Conservation (phyloP, 805 yeast genomes). For the Spathaspora gorwiae region DNA sequence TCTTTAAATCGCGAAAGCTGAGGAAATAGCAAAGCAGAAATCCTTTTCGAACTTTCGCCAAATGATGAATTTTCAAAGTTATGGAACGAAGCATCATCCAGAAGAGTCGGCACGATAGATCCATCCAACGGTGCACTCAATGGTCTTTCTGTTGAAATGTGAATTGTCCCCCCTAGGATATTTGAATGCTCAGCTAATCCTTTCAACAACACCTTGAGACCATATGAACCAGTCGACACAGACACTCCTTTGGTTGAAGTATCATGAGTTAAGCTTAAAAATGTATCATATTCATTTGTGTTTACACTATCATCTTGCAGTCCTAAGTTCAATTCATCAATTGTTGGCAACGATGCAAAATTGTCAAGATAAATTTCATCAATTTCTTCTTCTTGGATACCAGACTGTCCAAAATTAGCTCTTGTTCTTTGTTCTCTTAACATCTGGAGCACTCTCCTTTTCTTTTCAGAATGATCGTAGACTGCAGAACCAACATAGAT, state of each 20-base stretch:
- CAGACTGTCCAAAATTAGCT: conserved; percentile 12
- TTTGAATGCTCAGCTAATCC: conserved; percentile 28
- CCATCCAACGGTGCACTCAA: conserved; percentile 5
- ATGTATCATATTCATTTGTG: neutral
- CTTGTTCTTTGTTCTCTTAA: conserved; percentile 20
- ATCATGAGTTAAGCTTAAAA: neutral
- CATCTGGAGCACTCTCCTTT: conserved; percentile 9
- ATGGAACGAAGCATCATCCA: neutral
- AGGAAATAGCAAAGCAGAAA: conserved; percentile 9
- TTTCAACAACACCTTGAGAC: conserved; percentile 26
- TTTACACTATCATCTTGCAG: conserved; percentile 1
- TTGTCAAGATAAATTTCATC: conserved; percentile 19
- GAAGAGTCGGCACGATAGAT: neutral
- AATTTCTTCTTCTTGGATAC: neutral
- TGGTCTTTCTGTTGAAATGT: conserved; percentile 10
- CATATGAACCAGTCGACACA: conserved; percentile 25
- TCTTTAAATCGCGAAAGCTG: conserved; percentile 11
- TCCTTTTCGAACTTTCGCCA: conserved; percentile 18
- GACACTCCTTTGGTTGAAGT: conserved; percentile 4
- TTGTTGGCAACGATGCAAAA: conserved; percentile 21
- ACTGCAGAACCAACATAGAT: conserved; percentile 51
- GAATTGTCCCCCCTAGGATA: conserved; percentile 6
- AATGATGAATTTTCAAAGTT: conserved; percentile 19
- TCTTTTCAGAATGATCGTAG: conserved; percentile 19
- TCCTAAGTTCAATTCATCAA: conserved; percentile 18